Conservation (phyloP, 768 basidiomycete genomes). For the Tephrocybe sp. region DNA sequence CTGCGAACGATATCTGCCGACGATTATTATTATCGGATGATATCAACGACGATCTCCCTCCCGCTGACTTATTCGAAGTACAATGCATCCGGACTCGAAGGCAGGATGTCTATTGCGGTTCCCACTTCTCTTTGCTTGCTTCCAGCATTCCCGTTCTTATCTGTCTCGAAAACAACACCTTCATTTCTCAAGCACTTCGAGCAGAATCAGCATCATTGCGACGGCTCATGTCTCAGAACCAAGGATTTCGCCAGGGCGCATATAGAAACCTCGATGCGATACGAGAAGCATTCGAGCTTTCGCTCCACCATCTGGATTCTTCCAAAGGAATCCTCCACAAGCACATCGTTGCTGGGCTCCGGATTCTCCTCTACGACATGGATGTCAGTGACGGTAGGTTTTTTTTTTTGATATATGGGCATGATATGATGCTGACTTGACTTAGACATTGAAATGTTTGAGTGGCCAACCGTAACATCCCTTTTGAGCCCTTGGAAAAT, state of each 20-base stretch:
- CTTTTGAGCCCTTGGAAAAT: constrained; percentile 83
- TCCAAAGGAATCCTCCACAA: constrained; percentile 52
- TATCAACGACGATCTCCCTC: constrained; percentile 34
- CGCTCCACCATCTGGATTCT: constrained; percentile 47
- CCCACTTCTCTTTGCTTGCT: constrained; percentile 64
- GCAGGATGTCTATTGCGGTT: constrained; percentile 62
- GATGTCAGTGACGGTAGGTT: constrained; percentile 43
- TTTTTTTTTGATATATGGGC: neutral
- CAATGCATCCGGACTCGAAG: constrained; percentile 71
- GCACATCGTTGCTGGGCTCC: constrained; percentile 62
- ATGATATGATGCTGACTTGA: neutral
- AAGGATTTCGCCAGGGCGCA: constrained; percentile 72
- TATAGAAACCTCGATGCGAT: constrained; percentile 74
- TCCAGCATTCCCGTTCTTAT: constrained; percentile 67
- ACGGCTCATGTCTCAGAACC: constrained; percentile 54
- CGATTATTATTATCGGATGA: constrained; percentile 57
- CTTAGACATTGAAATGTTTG: constrained; percentile 48
- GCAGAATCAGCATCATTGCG: constrained; percentile 51
- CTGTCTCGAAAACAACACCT: constrained; percentile 60
- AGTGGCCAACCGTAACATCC: constrained; percentile 60
- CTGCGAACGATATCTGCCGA: constrained; percentile 63
- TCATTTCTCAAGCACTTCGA: constrained; percentile 50
- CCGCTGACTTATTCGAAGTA: constrained; percentile 56
- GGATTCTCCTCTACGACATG: constrained; percentile 63
- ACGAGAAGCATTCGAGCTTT: constrained; percentile 64